Conservation (phyloP, 2,329 filamentous ascomycete genomes). For the Dactylella cylindrospora region DNA sequence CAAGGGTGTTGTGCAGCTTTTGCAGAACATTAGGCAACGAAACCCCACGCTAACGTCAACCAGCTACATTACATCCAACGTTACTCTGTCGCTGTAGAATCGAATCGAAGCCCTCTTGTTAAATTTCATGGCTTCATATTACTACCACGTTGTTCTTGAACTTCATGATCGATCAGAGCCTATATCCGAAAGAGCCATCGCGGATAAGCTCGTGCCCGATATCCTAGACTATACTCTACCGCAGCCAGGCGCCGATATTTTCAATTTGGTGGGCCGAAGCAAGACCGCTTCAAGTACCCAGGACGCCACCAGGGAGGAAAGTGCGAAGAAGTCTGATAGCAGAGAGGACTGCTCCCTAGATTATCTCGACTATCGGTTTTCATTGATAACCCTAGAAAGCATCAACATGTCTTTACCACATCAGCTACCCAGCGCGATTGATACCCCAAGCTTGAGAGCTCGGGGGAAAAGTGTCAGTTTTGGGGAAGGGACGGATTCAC, state of each 20-base stretch:
- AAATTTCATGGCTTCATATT: slow-evolving; percentile 42
- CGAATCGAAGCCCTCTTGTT: too few relatives aligned
- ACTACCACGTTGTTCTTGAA: slow-evolving; percentile 41
- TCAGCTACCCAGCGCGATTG: slow-evolving; percentile 6
- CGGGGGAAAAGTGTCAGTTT: slow-evolving; percentile 41
- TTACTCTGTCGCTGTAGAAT: too few relatives aligned
- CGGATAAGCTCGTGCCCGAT: slow-evolving; percentile 11
- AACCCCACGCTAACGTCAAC: too few relatives aligned
- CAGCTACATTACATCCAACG: too few relatives aligned
- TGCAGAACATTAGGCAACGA: too few relatives aligned
- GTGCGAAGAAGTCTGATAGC: neutral
- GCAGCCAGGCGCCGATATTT: slow-evolving; percentile 17
- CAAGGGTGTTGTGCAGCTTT: too few relatives aligned
- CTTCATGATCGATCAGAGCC: slow-evolving; percentile 13
- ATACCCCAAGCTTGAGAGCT: slow-evolving; percentile 6
- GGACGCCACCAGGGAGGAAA: neutral
- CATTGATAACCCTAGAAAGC: slow-evolving; percentile 31
- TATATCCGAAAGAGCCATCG: slow-evolving; percentile 20
- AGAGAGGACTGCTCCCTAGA: slow-evolving; percentile 1
- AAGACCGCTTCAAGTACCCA: slow-evolving; percentile 10
- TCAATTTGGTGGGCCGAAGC: slow-evolving; percentile 17
- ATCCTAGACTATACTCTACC: slow-evolving; percentile 11
- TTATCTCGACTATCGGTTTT: slow-evolving; percentile 35
- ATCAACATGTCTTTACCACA: slow-evolving; percentile 31
- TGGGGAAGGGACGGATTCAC: slow-evolving; percentile 24